Conservation (phyloP, 2,329 filamentous ascomycete species). For the Myriosclerotinia duriaeana region DNA sequence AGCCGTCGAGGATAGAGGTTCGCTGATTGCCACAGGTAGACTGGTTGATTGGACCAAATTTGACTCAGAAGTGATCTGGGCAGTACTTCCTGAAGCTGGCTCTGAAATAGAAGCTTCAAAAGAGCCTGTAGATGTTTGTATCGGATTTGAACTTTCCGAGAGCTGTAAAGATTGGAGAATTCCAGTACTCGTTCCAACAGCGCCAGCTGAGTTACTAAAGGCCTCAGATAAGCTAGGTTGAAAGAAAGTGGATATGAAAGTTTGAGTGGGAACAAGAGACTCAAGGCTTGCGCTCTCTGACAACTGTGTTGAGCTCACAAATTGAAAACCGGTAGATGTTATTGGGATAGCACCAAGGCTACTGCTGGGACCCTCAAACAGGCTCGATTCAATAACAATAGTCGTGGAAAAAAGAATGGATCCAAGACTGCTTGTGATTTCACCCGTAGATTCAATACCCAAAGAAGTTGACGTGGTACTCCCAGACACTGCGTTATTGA, state of each 20-base stretch:
- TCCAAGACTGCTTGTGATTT: neutral
- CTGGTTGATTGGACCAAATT: neutral
- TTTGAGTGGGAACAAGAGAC: neutral
- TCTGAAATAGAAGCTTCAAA: neutral
- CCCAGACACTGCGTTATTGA: neutral
- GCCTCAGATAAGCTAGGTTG: neutral
- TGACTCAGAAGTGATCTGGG: neutral
- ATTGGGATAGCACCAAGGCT: neutral
- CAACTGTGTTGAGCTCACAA: neutral
- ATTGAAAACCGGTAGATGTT: neutral
- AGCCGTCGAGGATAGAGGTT: neutral
- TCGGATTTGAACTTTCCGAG: neutral
- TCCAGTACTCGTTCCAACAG: neutral
- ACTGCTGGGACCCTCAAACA: neutral
- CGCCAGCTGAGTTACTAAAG: neutral
- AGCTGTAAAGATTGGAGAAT: neutral
- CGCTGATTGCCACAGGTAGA: neutral
- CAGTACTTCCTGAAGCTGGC: neutral
- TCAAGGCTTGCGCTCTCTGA: neutral
- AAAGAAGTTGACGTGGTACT: neutral
- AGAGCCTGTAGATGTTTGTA: neutral
- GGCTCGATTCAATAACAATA: neutral
- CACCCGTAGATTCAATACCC: neutral
- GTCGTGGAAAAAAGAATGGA: conserved; percentile 2
- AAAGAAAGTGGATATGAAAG: neutral